Base-by-base conservation (phyloP, 2,329 filamentous ascomycete species). In the Dryadomyces quercus-mongolicae region DNA sequence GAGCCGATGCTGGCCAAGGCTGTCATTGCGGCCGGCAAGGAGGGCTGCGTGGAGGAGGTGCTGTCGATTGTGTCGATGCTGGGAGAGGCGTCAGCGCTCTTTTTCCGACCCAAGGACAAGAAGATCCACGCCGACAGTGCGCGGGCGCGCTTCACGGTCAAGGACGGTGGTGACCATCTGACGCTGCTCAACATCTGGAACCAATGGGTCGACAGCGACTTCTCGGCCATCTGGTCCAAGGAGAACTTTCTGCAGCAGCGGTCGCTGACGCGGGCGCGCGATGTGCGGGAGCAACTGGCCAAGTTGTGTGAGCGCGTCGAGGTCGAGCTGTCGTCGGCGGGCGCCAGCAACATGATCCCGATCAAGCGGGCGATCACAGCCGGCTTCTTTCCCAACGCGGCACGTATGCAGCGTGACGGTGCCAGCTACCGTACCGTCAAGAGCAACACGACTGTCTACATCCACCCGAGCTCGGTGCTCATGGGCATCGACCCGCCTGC, bases 91-190 rank as follows among this genome's bases (percentile, higher is more conserved):
- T 89, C 85, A 4, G 85, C 90, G 0, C 78, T 98, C 5, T 98
- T 96, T 74, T 95, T 94, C 76, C 80, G 90, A 0, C 91, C 93
- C 20, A 95, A 96, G 66, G 91, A 98, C 71, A 96, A 97, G 74
- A 95, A 95, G 67, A 85, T 96, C 31, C 88, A 96, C 64, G 93
- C 93, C 13, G 92, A 98, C 67, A 88, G 86, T 58, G 93, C 93
- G 0, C 83, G 90, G 15, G 85, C 86, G 40, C 82, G 92, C 1
- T 97, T 97, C 70, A 95, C 89, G 0, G 75, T 92, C 65, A 88
- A 89, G 62, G 90, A 94, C 57, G 91, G 91, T 40, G 93, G 93
- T 45, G 93, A 98, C 65, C 88, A 95, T 62, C 67, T 93, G 5
- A 90, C 88, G 0, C 78, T 95, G 1, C 80, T 97, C 49, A 95